A percentile compares a stretch with the other conserved stretches of the same genome.
Evolutionary conservation across 768 basidiomycete species (phyloP).

Genomic region (Rhizopogon vinicolor): DNA sequence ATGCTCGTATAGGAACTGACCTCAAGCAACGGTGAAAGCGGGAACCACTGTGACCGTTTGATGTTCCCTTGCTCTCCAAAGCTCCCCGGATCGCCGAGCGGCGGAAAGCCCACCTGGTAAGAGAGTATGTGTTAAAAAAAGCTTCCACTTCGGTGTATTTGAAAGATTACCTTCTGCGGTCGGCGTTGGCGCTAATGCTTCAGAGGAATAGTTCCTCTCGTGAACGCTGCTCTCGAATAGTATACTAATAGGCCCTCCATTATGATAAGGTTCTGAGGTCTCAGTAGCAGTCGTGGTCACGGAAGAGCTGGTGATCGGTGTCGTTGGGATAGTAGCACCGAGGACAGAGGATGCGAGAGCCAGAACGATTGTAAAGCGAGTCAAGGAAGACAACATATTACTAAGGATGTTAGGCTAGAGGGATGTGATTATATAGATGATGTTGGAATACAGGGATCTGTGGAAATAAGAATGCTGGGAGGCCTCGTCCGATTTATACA

Average conservation of each 20-base stretch:
- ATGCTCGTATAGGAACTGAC: neutral
- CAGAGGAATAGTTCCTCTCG: too few species aligned
- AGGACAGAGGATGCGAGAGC: conserved; percentile 10
- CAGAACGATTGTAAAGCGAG: neutral
- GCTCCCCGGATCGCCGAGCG: neutral
- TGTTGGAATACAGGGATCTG: neutral
- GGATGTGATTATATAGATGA: neutral
- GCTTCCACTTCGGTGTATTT: neutral
- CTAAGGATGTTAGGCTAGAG: neutral
- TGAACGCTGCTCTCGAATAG: too few species aligned
- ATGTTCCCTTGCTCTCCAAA: neutral
- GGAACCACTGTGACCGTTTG: neutral
- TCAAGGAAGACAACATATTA: neutral
- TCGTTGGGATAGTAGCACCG: conserved; percentile 8
- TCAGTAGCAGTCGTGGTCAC: too few species aligned
- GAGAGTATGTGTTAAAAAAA: neutral
- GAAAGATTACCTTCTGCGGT: too few species aligned
- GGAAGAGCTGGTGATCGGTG: neutral
- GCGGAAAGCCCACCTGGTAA: neutral
- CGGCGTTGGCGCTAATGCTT: too few species aligned
- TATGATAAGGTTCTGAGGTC: too few species aligned
- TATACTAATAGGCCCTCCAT: too few species aligned
- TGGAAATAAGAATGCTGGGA: neutral
- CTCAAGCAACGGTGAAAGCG: neutral
- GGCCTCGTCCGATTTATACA: neutral